Percentiles rank a stretch among this genome's conserved stretches.
Evolutionary conservation across 2,329 filamentous ascomycete genomes (phyloP).

Genomic region (Alternaria gaisen): DNA sequence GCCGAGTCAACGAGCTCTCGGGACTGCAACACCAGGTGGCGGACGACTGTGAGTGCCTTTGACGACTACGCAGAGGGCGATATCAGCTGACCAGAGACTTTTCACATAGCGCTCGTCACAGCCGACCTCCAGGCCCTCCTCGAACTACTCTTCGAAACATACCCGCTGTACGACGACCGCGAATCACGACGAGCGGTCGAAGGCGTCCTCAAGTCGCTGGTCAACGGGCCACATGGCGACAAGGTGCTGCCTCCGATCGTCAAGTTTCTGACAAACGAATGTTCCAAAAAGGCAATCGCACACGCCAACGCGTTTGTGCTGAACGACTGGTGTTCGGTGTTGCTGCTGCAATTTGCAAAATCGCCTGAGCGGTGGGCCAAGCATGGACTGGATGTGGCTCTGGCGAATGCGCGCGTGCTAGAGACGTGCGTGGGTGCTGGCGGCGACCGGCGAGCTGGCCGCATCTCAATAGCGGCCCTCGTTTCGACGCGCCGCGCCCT

Average conservation of each 20-base stretch:
- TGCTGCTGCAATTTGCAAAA: slow-evolving; percentile 75
- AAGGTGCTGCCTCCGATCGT: slow-evolving; percentile 70
- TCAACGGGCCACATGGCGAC: slow-evolving; percentile 67
- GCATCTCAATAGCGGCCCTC: slow-evolving; percentile 76
- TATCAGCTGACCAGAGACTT: slow-evolving; percentile 22
- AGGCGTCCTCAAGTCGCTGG: slow-evolving; percentile 75
- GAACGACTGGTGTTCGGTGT: slow-evolving; percentile 84
- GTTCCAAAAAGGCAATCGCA: slow-evolving; percentile 79
- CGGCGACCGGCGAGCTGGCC: slow-evolving; percentile 48
- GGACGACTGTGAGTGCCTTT: slow-evolving; percentile 53
- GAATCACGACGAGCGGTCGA: slow-evolving; percentile 84
- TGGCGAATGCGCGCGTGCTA: slow-evolving; percentile 75
- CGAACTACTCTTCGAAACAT: slow-evolving; percentile 82
- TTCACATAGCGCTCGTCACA: slow-evolving; percentile 50
- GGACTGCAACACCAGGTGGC: slow-evolving; percentile 55
- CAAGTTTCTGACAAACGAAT: slow-evolving; percentile 73
- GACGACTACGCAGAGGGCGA: neutral
- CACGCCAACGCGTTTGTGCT: slow-evolving; percentile 85
- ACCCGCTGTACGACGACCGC: slow-evolving; percentile 86
- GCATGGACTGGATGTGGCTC: slow-evolving; percentile 71
- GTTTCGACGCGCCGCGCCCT: slow-evolving; percentile 82
- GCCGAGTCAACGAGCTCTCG: slow-evolving; percentile 56
- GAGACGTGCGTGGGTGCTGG: slow-evolving; percentile 74
- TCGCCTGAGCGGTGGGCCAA: slow-evolving; percentile 68
- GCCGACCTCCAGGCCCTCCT: slow-evolving; percentile 65